phyloP scores from a whole-genome alignment of 805 yeast species.

The Lipomyces sp. region DNA sequence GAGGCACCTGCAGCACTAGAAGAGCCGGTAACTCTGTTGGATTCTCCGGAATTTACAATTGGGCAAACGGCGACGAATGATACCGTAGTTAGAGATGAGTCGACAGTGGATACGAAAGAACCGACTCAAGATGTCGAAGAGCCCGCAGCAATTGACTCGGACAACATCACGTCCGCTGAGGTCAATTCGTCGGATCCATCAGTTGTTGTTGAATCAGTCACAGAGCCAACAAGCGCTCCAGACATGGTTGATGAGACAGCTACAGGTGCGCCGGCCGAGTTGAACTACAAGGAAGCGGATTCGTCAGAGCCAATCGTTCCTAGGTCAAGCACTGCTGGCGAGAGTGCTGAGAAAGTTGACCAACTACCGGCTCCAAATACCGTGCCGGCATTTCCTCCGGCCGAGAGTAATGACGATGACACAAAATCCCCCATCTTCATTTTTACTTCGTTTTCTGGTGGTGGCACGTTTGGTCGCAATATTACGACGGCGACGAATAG shows the following conservation, averaged over 20 bases:
- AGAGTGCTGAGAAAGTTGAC: background rate
- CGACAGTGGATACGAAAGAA: background rate
- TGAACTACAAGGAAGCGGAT: background rate
- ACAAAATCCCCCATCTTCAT: conserved; percentile 54
- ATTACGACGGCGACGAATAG: conserved; percentile 78
- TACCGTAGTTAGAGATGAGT: no score
- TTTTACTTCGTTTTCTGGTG: conserved; percentile 85
- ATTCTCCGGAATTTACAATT: background rate
- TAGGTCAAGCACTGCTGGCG: no score
- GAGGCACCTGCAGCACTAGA: background rate
- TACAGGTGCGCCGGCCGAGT: background rate
- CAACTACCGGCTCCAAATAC: background rate
- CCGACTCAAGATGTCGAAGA: background rate
- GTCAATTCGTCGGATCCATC: background rate
- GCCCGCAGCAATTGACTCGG: no score
- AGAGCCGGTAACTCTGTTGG: background rate
- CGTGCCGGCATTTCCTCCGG: background rate
- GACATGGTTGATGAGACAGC: background rate
- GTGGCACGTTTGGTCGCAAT: conserved; percentile 62
- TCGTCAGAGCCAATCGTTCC: no score
- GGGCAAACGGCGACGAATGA: background rate
- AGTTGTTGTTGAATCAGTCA: background rate
- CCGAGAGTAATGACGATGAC: conserved; percentile 5
- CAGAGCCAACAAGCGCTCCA: background rate
- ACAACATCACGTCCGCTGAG: background rate